Base-by-base conservation (phyloP, 805 yeast species). In the Scheffersomyces amazonensis region DNA sequence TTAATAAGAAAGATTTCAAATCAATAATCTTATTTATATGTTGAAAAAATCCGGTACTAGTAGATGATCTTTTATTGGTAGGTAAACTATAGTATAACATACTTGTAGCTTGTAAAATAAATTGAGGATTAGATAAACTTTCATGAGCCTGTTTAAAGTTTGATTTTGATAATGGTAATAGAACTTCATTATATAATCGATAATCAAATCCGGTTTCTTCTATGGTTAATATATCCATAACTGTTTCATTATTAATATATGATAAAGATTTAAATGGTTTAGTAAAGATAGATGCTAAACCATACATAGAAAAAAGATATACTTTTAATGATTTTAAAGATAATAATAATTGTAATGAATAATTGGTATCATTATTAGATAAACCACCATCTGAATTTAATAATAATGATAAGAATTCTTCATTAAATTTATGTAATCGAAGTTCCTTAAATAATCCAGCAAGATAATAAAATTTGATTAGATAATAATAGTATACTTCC, bases 231-330 rank as follows among this genome's bases (percentile, higher is more conserved):
- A 47, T 35, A 35, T 58, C 57, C 12, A 58, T 38, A 3, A 58
- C 16, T 2, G 29, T 28, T 21, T 53, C 56, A 21, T 39, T 31
- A 16, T 44, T 48, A 5, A 43, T 20, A 22, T 59, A 49, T 3
- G 55, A 35, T 24, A 64, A 45, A 12, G 49, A 50, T 28, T 51
- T 56, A 47, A 61, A 62, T 9, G 70, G 66, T 38, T 54, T 49
- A 10, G 56, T 35, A 6, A 61, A 54, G 2, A 62, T 44, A 16
- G 52, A 41, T 2, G 56, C 53, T 7, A 60, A 41, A 2, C 52
- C 54, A 30, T 55, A 52, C 54, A 61, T 47, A 3, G 48, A 31
- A 13, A 61, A 38, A 5, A 62, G 37, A 32, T 52, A 53, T 2
- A 58, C 40, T 36, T 46, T 45, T 25, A 55, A 32, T 3, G 38